Conservation (phyloP, 2,329 filamentous ascomycete genomes). For the Colletotrichum sojae region DNA sequence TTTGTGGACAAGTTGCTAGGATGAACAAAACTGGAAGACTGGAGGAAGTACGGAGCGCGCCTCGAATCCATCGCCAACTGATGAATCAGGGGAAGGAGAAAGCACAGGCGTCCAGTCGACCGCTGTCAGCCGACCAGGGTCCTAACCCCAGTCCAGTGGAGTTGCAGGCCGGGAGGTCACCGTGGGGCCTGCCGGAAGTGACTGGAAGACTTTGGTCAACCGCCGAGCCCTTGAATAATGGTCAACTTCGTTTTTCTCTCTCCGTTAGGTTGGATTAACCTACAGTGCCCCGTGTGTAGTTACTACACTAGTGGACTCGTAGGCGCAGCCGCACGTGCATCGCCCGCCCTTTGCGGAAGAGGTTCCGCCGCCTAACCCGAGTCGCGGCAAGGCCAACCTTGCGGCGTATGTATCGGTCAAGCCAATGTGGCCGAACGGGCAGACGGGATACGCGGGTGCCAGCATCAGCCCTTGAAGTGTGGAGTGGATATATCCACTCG, state of each 20-base stretch:
- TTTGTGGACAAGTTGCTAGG: background rate
- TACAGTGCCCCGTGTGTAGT: slow-evolving; percentile 25
- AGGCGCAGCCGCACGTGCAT: slow-evolving; percentile 32
- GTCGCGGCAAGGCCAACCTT: slow-evolving; percentile 36
- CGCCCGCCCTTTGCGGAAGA: slow-evolving; percentile 26
- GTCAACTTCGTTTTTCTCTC: slow-evolving; percentile 6
- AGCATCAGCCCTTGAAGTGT: slow-evolving; percentile 36
- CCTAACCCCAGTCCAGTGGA: background rate
- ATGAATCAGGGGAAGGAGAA: background rate
- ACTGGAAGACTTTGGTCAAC: too few relatives aligned
- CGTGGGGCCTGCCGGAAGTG: background rate
- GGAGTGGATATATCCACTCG: slow-evolving; percentile 38
- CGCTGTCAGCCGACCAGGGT: background rate
- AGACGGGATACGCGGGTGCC: slow-evolving; percentile 24
- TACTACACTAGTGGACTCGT: background rate
- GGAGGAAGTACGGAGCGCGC: background rate
- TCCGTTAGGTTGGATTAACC: slow-evolving; percentile 32
- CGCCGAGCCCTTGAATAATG: slow-evolving; percentile 4
- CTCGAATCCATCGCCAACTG: background rate
- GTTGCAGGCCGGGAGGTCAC: background rate
- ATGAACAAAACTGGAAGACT: background rate
- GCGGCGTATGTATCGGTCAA: slow-evolving; percentile 29
- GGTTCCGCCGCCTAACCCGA: slow-evolving; percentile 27
- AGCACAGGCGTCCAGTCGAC: background rate
- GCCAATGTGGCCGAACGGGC: slow-evolving; percentile 25